A percentile compares a stretch with the other conserved stretches of the same genome.
Evolutionary conservation across 1,284 basidiomycete genomes (phyloP).

Genomic region (Apiotrichum veenhuisii): DNA sequence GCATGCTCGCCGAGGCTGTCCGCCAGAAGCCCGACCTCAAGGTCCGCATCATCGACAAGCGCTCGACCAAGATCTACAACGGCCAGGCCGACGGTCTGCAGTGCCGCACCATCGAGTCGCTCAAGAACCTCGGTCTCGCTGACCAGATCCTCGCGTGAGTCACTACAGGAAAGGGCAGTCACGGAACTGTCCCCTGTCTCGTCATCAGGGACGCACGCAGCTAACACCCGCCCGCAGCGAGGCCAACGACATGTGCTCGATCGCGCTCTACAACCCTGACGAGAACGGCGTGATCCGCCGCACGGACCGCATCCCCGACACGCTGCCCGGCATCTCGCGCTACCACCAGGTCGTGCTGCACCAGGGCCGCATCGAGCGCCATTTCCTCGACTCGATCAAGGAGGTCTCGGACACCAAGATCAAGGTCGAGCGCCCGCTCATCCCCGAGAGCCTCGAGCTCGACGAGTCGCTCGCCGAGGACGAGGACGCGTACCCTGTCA

Average conservation of each 20-base stretch:
- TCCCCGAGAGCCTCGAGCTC: constrained; percentile 18
- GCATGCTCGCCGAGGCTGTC: constrained; percentile 15
- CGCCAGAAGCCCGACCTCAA: constrained; percentile 17
- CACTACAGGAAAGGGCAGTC: not conserved
- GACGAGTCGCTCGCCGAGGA: constrained; percentile 17
- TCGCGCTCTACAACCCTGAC: constrained; percentile 22
- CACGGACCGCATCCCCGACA: constrained; percentile 23
- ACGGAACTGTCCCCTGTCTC: too few relatives aligned
- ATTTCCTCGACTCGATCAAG: constrained; percentile 18
- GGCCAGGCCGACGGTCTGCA: constrained; percentile 22
- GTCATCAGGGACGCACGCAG: too few relatives aligned
- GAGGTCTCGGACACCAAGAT: constrained; percentile 13
- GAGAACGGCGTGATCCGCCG: constrained; percentile 19
- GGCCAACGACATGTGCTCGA: constrained; percentile 31
- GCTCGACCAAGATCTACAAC: constrained; percentile 21
- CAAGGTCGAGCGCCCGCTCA: constrained; percentile 18
- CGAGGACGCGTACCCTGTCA: constrained; percentile 20
- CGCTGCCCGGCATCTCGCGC: constrained; percentile 21
- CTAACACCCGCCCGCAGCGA: not conserved
- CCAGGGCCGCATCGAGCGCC: constrained; percentile 22
- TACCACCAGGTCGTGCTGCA: constrained; percentile 22
- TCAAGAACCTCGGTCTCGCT: constrained; percentile 20
- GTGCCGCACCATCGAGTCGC: constrained; percentile 16
- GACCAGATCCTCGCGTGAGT: constrained; percentile 11
- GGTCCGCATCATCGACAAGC: constrained; percentile 25